Evolutionary conservation across 495 filamentous ascomycete species (phyloP).

Genomic region (Penicillium lagena): DNA sequence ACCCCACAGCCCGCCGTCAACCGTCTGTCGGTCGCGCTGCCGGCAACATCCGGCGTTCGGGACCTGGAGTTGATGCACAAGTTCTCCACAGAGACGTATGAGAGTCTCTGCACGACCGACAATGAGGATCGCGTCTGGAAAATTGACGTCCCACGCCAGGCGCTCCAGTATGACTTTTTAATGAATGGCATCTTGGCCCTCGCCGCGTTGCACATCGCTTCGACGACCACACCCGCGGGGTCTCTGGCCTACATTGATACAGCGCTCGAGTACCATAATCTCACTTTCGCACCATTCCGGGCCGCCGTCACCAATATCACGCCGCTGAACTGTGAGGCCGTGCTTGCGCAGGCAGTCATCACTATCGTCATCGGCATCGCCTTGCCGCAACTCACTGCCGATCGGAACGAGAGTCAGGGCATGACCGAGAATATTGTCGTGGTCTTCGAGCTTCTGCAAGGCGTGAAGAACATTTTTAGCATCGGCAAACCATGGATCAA

Average conservation of each 20-base stretch:
- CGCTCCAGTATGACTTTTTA: conserved; percentile 44
- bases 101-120: conserved; percentile 22
- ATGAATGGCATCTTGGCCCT: conserved; percentile 50
- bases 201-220: conserved; percentile 47
- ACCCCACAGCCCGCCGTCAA: conserved; percentile 5
- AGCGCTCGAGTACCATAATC: conserved; percentile 43
- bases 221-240: conserved; percentile 24
- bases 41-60: conserved; percentile 10
- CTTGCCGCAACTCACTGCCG: conserved; percentile 32
- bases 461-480: conserved; percentile 26
- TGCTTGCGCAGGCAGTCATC: conserved; percentile 46
- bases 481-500: conserved; percentile 28
- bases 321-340: conserved; percentile 42
- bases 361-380: conserved; percentile 43
- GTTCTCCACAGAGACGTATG: conserved; percentile 34
- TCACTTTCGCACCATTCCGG: conserved; percentile 40
- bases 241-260: conserved; percentile 41
- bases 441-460: conserved; percentile 31
- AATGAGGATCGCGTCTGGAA: conserved; percentile 28
- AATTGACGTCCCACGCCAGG: conserved; percentile 39
- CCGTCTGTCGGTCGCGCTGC: conserved; percentile 6
- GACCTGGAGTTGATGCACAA: conserved; percentile 38
- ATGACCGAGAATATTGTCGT: conserved; percentile 33
- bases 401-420: conserved; percentile 19
- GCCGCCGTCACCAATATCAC: conserved; percentile 38